Evolutionary conservation across 805 yeast species (phyloP).

Genomic region (Starmerella apicola): DNA sequence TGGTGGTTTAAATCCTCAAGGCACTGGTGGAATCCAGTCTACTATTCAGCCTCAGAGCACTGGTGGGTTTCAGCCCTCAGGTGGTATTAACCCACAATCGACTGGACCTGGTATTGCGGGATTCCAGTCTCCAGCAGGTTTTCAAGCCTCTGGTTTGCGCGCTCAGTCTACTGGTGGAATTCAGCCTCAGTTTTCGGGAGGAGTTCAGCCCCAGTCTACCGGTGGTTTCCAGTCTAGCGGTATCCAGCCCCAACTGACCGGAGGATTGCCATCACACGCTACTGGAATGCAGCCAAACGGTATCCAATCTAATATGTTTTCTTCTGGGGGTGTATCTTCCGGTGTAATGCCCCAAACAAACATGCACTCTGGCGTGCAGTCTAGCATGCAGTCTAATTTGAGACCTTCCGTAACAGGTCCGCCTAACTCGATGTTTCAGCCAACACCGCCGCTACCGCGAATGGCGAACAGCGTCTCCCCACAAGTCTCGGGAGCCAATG

Average conservation of each 20-base stretch:
- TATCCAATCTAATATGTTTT: too few species aligned
- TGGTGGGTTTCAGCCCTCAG: not conserved
- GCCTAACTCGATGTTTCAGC: not conserved
- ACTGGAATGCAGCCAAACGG: too few species aligned
- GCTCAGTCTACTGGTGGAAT: too few species aligned
- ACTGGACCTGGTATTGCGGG: not conserved
- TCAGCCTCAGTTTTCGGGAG: constrained; percentile 3
- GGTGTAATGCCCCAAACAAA: too few species aligned
- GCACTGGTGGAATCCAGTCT: not conserved
- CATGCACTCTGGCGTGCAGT: too few species aligned
- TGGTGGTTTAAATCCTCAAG: constrained; percentile 1
- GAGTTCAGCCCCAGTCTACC: not conserved
- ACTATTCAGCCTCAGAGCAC: not conserved
- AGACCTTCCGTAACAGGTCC: not conserved
- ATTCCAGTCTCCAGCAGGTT: too few species aligned
- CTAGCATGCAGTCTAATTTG: not conserved
- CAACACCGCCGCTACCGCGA: not conserved
- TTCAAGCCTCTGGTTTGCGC: too few species aligned
- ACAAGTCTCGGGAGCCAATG: constrained; percentile 7
- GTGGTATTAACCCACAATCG: constrained; percentile 2
- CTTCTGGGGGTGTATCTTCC: too few species aligned
- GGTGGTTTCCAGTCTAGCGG: not conserved
- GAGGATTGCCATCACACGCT: too few species aligned
- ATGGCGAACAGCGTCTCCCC: constrained; percentile 2
- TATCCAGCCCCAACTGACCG: constrained; percentile 1